Percentiles rank a stretch among this genome's conserved stretches.
These are phyloP conservation scores for Xylaria sp. DNA, from an alignment of 2,329 filamentous ascomycete genomes.

Conservation along the genomic window DNA sequence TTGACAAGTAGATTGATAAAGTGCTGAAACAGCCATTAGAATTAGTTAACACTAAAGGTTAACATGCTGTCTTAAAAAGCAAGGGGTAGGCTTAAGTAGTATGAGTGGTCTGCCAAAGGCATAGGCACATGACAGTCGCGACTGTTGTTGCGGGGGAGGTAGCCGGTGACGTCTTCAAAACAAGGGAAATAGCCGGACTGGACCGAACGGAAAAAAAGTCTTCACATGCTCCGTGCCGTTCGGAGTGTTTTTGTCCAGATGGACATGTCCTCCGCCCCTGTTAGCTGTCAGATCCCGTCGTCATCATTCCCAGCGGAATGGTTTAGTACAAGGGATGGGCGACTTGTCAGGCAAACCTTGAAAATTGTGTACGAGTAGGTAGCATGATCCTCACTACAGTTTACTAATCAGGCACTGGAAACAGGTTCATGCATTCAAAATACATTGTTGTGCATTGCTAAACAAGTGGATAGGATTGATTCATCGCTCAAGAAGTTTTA, in stretches of 20 bases:
- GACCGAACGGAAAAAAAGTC: too few species aligned
- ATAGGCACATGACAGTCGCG: background rate
- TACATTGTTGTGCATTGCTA: background rate
- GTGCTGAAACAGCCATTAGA: too few species aligned
- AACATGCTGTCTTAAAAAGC: too few species aligned
- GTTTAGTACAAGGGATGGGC: background rate
- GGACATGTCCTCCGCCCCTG: background rate
- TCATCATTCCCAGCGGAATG: background rate
- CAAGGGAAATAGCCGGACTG: too few species aligned
- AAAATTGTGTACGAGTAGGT: background rate
- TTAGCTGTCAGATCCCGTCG: background rate
- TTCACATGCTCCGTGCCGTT: background rate
- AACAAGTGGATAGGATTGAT: background rate
- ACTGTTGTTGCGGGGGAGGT: background rate
- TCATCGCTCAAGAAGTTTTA: conserved; percentile 24
- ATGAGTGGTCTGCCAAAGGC: too few species aligned
- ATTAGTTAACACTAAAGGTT: too few species aligned
- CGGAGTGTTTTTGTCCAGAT: background rate
- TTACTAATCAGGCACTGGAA: background rate
- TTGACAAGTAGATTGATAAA: too few species aligned
- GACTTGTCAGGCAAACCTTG: background rate
- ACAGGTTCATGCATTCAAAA: background rate
- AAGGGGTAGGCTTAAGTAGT: too few species aligned
- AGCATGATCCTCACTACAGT: background rate
- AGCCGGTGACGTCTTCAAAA: background rate